phyloP scores from a whole-genome alignment of 2,329 filamentous ascomycete genomes.

The Fusarium agapanthi region DNA sequence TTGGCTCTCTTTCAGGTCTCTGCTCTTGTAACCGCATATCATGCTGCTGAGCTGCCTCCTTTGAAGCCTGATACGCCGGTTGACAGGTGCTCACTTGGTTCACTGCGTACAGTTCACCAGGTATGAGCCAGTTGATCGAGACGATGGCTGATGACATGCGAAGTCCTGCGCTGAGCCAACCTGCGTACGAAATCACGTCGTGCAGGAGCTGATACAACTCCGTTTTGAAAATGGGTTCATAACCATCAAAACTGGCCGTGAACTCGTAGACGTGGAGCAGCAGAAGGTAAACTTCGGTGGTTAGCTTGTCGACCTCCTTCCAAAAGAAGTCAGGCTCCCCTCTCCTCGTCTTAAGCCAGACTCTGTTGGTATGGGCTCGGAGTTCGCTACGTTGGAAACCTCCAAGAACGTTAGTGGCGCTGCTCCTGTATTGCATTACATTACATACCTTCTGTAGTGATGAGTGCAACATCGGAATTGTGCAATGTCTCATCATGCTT shows the following conservation, averaged over 20 bases:
- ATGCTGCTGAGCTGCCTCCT: slow-evolving; percentile 2
- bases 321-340: slow-evolving; percentile 43
- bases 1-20: neutral
- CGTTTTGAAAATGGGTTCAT: neutral
- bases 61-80: slow-evolving; percentile 26
- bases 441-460: slow-evolving; percentile 42
- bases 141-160: slow-evolving; percentile 39
- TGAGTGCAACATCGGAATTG: slow-evolving; percentile 36
- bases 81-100: slow-evolving; percentile 35
- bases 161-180: slow-evolving; percentile 44
- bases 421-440: neutral
- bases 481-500: slow-evolving; percentile 37
- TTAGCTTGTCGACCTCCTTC: slow-evolving; percentile 43
- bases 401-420: slow-evolving; percentile 21
- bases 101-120: slow-evolving; percentile 40
- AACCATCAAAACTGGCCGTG: slow-evolving; percentile 15
- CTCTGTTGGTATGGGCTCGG: slow-evolving; percentile 38
- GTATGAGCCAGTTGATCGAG: slow-evolving; percentile 40
- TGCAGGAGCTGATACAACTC: slow-evolving; percentile 42
- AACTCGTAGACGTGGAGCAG: slow-evolving; percentile 40
- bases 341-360: slow-evolving; percentile 32
- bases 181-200: slow-evolving; percentile 43
- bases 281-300: slow-evolving; percentile 33
- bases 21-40: neutral
- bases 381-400: slow-evolving; percentile 44